These are phyloP conservation scores for Leishmania tarentolae DNA, from an alignment of 208 protist genomes.

Conservation along the genomic window DNA sequence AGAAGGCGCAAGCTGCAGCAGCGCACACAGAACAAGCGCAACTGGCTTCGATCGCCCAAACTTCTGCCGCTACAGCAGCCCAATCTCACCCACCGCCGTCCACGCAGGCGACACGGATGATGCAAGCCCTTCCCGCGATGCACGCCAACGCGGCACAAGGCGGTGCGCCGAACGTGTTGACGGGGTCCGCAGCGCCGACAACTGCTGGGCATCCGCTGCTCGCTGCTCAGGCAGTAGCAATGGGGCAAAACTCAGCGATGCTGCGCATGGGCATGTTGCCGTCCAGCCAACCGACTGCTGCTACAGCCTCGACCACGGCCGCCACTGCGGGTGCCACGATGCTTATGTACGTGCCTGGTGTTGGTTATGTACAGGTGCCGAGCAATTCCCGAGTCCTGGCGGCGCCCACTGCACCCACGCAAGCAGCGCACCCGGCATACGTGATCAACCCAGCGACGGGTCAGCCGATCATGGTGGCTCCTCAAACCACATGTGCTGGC, in stretches of 20 bases:
- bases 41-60: background rate
- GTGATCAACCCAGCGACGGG: constrained; percentile 38
- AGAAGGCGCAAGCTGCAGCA: constrained; percentile 21
- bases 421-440: constrained; percentile 14
- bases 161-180: background rate
- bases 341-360: constrained; percentile 31
- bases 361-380: constrained; percentile 32
- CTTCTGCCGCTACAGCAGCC: background rate
- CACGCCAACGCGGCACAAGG: constrained; percentile 4
- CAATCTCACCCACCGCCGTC: constrained; percentile 8
- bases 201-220: constrained; percentile 9
- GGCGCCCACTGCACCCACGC: constrained; percentile 2
- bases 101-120: constrained; percentile 7
- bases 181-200: background rate
- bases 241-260: constrained; percentile 18
- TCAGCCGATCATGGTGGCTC: constrained; percentile 24
- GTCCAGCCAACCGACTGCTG: background rate
- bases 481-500: constrained; percentile 7
- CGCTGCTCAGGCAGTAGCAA: constrained; percentile 14
- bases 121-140: background rate
- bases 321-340: constrained; percentile 15
- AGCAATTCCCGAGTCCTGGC: constrained; percentile 15
- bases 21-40: background rate
- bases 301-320: background rate
- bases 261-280: constrained; percentile 28